Conservation (phyloP, 345 rosid species). For the Populus nigra region DNA sequence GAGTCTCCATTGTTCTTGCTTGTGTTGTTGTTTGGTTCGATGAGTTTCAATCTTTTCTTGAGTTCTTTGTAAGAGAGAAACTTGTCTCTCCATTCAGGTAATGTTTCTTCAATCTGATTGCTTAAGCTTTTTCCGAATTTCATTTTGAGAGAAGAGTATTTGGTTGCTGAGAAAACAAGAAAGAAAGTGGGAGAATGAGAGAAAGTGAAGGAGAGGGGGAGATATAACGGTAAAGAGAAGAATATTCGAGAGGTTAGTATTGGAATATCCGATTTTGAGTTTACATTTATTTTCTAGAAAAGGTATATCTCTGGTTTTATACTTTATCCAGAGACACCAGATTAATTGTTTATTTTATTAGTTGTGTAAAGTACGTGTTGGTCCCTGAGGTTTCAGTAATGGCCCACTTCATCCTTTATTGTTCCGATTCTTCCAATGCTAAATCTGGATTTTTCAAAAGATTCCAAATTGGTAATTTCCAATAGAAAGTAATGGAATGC, state of each 20-base stretch:
- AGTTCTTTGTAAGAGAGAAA: slow-evolving; percentile 93
- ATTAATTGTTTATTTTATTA: not conserved
- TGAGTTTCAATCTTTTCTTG: slow-evolving; percentile 75
- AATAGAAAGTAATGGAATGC: no score
- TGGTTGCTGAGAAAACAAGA: slow-evolving; percentile 7
- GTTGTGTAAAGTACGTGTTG: not conserved
- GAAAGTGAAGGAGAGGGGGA: not conserved
- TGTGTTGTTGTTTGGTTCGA: slow-evolving; percentile 41
- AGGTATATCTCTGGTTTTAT: slow-evolving; percentile 52
- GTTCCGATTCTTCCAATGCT: not conserved
- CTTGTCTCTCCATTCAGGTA: slow-evolving; percentile 95
- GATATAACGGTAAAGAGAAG: slow-evolving; percentile 47
- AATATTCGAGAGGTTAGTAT: slow-evolving; percentile 57
- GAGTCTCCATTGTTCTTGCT: slow-evolving; percentile 25
- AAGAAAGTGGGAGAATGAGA: not conserved
- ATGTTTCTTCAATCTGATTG: slow-evolving; percentile 92
- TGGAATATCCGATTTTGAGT: slow-evolving; percentile 57
- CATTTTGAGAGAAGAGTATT: slow-evolving; percentile 32
- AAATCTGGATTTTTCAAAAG: not conserved
- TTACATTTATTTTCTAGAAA: not conserved
- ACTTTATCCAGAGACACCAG: slow-evolving; percentile 3
- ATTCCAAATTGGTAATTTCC: not conserved
- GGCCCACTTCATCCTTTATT: not conserved
- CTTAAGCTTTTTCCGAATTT: slow-evolving; percentile 92
- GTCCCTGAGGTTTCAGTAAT: not conserved